A percentile compares a stretch with the other conserved stretches of the same genome.
Conservation (phyloP, 1,139 yeast genomes). For the Suhomyces bolitotheri region DNA sequence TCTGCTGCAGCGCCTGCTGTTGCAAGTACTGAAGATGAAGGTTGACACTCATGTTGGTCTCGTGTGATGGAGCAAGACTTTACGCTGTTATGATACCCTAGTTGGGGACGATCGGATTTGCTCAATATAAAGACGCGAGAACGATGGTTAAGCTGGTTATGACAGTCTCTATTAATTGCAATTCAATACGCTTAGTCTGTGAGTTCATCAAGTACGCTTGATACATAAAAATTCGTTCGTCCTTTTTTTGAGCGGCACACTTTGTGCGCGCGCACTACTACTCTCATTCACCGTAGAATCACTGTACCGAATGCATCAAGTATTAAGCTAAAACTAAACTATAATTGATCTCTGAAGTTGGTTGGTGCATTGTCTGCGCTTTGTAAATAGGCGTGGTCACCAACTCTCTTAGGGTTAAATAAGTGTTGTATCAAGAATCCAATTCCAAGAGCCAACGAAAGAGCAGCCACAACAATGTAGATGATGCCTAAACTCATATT, state of each 20-base stretch:
- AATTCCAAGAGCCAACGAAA: conserved; percentile 48
- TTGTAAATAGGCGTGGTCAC: conserved; percentile 47
- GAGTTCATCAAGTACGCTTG: conserved; percentile 1
- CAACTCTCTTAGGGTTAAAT: conserved; percentile 46
- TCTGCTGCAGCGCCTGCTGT: conserved; percentile 30
- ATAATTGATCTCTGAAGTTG: conserved; percentile 24
- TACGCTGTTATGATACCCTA: too few species aligned
- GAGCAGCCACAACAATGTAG: conserved; percentile 63
- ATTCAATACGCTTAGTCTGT: conserved; percentile 1
- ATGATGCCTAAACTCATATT: conserved; percentile 67
- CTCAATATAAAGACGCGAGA: too few species aligned
- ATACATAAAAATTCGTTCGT: conserved; percentile 10
- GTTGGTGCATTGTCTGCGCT: conserved; percentile 15
- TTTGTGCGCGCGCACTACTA: conserved; percentile 8
- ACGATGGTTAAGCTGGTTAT: too few species aligned
- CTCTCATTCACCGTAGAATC: background rate
- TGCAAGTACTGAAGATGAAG: conserved; percentile 50
- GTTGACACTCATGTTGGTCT: conserved; percentile 31
- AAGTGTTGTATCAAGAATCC: conserved; percentile 50
- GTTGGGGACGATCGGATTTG: too few species aligned
- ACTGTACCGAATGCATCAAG: background rate
- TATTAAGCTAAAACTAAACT: conserved; percentile 1
- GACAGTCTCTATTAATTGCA: background rate
- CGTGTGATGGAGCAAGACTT: too few species aligned
- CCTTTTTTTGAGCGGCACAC: conserved; percentile 10